Base-by-base conservation (phyloP, 208 protist genomes). In the Crithidia expoeki region DNA sequence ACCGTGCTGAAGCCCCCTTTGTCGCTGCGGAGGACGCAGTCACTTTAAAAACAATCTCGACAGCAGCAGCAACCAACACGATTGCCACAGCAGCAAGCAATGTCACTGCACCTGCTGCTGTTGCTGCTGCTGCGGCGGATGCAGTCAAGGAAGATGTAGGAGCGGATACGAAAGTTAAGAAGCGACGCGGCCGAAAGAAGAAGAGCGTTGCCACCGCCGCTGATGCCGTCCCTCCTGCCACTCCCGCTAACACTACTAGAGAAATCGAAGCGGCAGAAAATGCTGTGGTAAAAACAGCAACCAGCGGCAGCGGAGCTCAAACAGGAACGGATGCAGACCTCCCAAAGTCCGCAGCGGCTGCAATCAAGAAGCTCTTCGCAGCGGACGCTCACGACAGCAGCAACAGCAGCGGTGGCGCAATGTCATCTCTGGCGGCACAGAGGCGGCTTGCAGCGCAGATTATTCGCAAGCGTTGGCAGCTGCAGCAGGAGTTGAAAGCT, bases 381-480 rank as follows among this genome's bases (percentile, higher is more conserved):
- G 23, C 56, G 2, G 53, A 17, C 6, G 19, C 19, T 7, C 44
- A 21, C 40, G 28, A 19, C 28, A 21, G 49, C 34, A n/a, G 59
- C 66, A 36, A 21, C 50, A 25, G 6, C 16, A 21, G 21, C n/a
- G 30, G 50, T 21, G 32, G 50, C 38, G 53, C 40, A 7, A 16
- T 36, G 11, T 21, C 62, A 0, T 47, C 71, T 11, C 56, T 76
- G 6, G 64, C 55, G 2, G 47, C 46, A 28, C 70, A 76, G 27
- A 63, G 66, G 40, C 55, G 27, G 0, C 57, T 76, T 4, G 55
- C 64, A 1, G 72, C 72, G 62, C 53, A 71, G 40, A 67, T 71
- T 14, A 61, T 76, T 9, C 72, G 72, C 1, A 62, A 63, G 3
- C 72, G 72, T 11, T 76, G 72, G 72, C 72, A 71, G 63, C 63